Evolutionary conservation across 768 basidiomycete species (phyloP), one percentile per base, ranked within the genome.

Genomic region (Auricularia auricula-judae): DNA sequence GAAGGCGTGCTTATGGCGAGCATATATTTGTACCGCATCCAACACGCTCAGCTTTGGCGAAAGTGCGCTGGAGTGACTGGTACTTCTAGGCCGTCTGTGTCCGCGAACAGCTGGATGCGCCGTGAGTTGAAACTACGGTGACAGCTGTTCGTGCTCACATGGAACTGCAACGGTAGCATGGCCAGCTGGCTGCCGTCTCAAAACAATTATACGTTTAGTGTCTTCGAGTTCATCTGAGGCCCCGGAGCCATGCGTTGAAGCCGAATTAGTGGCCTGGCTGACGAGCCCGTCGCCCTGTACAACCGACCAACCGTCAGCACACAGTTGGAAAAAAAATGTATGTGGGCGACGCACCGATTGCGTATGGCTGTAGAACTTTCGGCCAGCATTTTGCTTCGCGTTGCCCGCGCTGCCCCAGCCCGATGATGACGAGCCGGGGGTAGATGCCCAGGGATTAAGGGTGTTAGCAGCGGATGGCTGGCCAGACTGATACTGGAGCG

Each of bases 331-430:
- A 66, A 68, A 16, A 47, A 66, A 43, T 14, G 16, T 59, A 53
- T 54, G 10, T 51, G 47, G 11, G 5, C 10, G 65, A 3, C 65
- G 36, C 36, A 79, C 83, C 71, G 65, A 91, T 89, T 34, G 81
- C 83, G 72, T 86, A 89, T 1, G 84, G 61, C 80, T 76, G 72
- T 90, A 84, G 71, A 88, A 88, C 58, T 88, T 81, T 71, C 86
- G 82, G 47, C 89, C 88, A 12, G 88, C 75, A 65, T 85, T 83
- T 68, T 85, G 85, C 72, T 88, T 91, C 63, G 87, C 80, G 36
- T 88, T 83, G 2, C 89, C 88, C 61, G 89, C 80, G 65, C 80
- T 78, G 4, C 80, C 79, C 67, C 86, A 84, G 68, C 80, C 78
- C 0, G 82, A 82, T 1, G 64, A 67, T 10, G 81, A 79, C 75